phyloP scores from a whole-genome alignment of 2,329 filamentous ascomycete species.

The Hypoxylon sp. region DNA sequence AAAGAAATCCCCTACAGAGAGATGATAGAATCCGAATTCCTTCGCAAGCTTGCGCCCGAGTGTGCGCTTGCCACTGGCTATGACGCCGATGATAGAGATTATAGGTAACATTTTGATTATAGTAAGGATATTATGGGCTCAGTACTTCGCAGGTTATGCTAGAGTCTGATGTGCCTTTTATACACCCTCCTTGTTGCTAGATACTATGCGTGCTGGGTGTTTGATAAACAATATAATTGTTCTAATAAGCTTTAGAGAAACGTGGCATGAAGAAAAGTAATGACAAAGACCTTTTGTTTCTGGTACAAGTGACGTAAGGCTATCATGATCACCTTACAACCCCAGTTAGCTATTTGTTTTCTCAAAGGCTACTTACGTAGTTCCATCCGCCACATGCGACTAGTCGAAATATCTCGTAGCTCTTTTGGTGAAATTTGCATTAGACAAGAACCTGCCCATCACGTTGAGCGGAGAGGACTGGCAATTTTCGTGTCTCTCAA shows the following conservation, averaged over 20 bases:
- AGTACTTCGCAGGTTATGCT: too few species aligned
- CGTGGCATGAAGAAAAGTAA: background rate
- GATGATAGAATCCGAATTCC: conserved; percentile 28
- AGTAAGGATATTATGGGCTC: background rate
- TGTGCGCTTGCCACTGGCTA: conserved; percentile 28
- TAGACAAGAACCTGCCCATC: too few species aligned
- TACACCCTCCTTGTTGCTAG: background rate
- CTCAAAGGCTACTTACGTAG: too few species aligned
- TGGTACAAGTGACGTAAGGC: too few species aligned
- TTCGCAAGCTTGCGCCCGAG: conserved; percentile 25
- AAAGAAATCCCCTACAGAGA: conserved; percentile 26
- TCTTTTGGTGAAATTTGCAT: too few species aligned
- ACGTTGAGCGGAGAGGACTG: too few species aligned
- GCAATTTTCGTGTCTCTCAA: too few species aligned
- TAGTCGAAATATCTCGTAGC: too few species aligned
- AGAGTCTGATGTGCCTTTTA: background rate
- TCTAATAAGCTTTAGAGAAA: too few species aligned
- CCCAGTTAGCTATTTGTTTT: too few species aligned
- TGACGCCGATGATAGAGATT: conserved; percentile 31
- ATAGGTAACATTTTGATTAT: conserved; percentile 30
- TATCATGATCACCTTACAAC: too few species aligned
- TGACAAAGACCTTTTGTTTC: background rate
- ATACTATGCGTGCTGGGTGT: background rate
- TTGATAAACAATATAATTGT: background rate
- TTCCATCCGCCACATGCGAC: too few species aligned